Conservation (phyloP, 2,329 filamentous ascomycete species). For the Fusarium zealandicum region DNA sequence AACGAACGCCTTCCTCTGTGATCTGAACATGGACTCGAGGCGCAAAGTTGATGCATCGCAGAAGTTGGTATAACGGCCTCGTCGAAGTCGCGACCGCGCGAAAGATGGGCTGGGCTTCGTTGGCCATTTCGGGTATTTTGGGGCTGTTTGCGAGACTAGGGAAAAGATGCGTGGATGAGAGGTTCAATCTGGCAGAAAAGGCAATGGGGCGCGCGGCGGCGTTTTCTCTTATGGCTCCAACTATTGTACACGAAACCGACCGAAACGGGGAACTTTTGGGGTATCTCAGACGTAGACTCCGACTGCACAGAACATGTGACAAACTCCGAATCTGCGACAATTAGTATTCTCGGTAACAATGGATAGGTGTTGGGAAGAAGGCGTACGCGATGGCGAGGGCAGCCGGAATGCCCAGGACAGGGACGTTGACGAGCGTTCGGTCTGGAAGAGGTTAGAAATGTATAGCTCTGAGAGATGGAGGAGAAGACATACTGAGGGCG, state of each 20-base stretch:
- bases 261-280: slow-evolving; percentile 44
- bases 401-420: slow-evolving; percentile 82
- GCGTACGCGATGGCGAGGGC: slow-evolving; percentile 89
- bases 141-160: slow-evolving; percentile 7
- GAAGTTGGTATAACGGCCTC: slow-evolving; percentile 72
- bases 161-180: slow-evolving; percentile 14
- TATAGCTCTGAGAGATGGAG: background rate
- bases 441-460: slow-evolving; percentile 61
- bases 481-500: slow-evolving; percentile 73
- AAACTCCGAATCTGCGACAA: slow-evolving; percentile 78
- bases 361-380: background rate
- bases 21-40: slow-evolving; percentile 73
- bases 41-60: slow-evolving; percentile 66
- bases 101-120: slow-evolving; percentile 63
- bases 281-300: slow-evolving; percentile 92
- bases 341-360: slow-evolving; percentile 28
- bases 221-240: slow-evolving; percentile 45
- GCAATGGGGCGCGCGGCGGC: slow-evolving; percentile 41
- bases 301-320: slow-evolving; percentile 98
- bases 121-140: slow-evolving; percentile 37
- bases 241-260: slow-evolving; percentile 49
- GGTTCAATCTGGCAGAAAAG: slow-evolving; percentile 35
- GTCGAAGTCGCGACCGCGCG: slow-evolving; percentile 80
- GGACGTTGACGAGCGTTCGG: slow-evolving; percentile 79
- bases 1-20: slow-evolving; percentile 82